Evolutionary conservation across 2,329 filamentous ascomycete species (phyloP).

Genomic region (Ceratocystis ficicola): DNA sequence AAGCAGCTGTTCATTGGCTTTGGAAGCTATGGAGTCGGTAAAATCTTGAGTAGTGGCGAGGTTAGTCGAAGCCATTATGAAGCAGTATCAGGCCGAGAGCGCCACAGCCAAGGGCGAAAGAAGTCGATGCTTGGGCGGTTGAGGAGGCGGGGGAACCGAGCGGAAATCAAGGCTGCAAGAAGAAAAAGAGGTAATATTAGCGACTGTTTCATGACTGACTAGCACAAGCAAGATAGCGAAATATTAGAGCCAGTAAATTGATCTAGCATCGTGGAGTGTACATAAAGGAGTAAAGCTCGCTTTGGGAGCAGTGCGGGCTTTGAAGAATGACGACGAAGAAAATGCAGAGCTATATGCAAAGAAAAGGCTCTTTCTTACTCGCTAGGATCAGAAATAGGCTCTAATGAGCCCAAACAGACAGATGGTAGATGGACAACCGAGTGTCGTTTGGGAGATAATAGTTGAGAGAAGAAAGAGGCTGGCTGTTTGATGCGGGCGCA

Average conservation of each 20-base stretch:
- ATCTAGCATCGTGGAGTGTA: not conserved
- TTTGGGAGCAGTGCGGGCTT: too few relatives aligned
- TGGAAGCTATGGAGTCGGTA: not conserved
- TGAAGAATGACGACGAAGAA: too few relatives aligned
- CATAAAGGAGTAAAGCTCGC: too few relatives aligned
- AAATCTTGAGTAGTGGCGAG: not conserved
- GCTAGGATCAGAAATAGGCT: too few relatives aligned
- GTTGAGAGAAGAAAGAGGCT: too few relatives aligned
- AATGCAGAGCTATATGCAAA: too few relatives aligned
- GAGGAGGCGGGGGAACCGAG: not conserved
- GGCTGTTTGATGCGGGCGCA: too few relatives aligned
- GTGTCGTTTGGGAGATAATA: too few relatives aligned
- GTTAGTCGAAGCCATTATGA: not conserved
- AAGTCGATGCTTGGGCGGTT: not conserved
- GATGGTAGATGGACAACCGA: too few relatives aligned
- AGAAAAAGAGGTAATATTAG: not conserved
- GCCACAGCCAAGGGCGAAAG: not conserved
- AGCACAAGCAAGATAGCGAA: not conserved
- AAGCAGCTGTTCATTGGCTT: not conserved
- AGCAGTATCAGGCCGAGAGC: not conserved
- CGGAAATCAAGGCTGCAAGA: not conserved
- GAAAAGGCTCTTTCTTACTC: too few relatives aligned
- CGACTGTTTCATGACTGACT: not conserved
- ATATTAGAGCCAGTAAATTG: too few relatives aligned
- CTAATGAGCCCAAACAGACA: too few relatives aligned